phyloP scores from a whole-genome alignment of 345 rosid genomes.

The Lepidium didymum region DNA sequence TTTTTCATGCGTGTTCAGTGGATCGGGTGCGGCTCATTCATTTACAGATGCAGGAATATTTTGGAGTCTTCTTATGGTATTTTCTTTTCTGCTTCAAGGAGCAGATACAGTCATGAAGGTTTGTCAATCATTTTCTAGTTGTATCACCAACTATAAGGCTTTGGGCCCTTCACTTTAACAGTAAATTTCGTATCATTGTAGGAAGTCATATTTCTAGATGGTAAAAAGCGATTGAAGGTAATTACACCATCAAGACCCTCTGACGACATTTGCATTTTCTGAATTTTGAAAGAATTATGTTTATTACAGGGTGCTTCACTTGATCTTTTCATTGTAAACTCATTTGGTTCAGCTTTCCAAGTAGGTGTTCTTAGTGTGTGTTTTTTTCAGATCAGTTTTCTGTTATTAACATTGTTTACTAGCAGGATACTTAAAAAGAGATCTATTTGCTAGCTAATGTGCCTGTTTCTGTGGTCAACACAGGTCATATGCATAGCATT shows the following conservation, averaged over 20 bases:
- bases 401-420: not conserved
- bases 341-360: slow-evolving; percentile 86
- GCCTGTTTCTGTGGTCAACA: slow-evolving; percentile 10
- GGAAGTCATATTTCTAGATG: slow-evolving; percentile 77
- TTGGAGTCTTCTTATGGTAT: slow-evolving; percentile 87
- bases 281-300: not conserved
- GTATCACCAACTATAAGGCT: not conserved
- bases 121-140: slow-evolving; percentile 26
- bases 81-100: slow-evolving; percentile 87
- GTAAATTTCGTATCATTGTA: slow-evolving; percentile 26
- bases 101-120: slow-evolving; percentile 88
- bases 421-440: not conserved
- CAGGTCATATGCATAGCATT: slow-evolving; percentile 77
- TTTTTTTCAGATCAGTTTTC: not conserved
- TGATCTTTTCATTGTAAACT: slow-evolving; percentile 85
- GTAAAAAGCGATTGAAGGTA: slow-evolving; percentile 57
- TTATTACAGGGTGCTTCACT: slow-evolving; percentile 71
- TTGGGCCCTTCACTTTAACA: slow-evolving; percentile 15
- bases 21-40: slow-evolving; percentile 70
- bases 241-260: not conserved
- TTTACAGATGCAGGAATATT: slow-evolving; percentile 65
- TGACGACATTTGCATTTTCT: not conserved
- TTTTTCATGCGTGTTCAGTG: slow-evolving; percentile 44
- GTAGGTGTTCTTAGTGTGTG: slow-evolving; percentile 34
- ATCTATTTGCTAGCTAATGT: slow-evolving; percentile 7